Base-by-base conservation (phyloP, 2,329 filamentous ascomycete species). In the Beauveria sp. region DNA sequence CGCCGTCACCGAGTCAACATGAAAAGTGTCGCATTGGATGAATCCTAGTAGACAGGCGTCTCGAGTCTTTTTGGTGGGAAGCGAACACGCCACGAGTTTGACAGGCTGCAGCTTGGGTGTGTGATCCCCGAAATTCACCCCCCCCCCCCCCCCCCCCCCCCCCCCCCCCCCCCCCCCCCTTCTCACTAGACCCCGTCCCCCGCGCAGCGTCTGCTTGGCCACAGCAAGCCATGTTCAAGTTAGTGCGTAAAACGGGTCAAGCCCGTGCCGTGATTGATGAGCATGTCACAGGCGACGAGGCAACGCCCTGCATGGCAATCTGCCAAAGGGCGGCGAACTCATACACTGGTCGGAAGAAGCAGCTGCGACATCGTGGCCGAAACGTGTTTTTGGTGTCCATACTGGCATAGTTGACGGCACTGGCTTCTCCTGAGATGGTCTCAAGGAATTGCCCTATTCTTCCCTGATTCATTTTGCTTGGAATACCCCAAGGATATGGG, bases 161-260 rank as follows among this genome's bases (percentile, higher is more conserved):
- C 38, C 7, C 28, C 55, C 38, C 7, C 28, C 55, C 38, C 7
- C 28, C 55, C 38, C 7, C 28, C 55, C 22, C 26, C 28, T 43
- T 51, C 9, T 40, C 26, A 46, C 58, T 60, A 46, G 57, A 53
- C 57, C 57, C 56, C 46, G 20, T 58, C 34, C 47, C 49, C 57
- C 57, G 34, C 56, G 49, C 42, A 54, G 42, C 58, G 58, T 60
- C 14, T 54, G 38, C 38, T 60, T 54, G 42, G 58, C 49, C 58
- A 60, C 58, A 51, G 26, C 20, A 53, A 54, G 58, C 58, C 58
- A 53, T 53, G 42, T 46, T 52, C 20, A 54, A n/a, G 40, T 53
- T 60, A 53, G 58, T 60, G 58, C 49, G 28, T 53, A 40, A 53
- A 60, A 34, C 38, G 38, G 38, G 56, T n/a, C 47, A 52, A 34